Conservation (phyloP, 768 basidiomycete genomes). For the Tylopilus sp. region DNA sequence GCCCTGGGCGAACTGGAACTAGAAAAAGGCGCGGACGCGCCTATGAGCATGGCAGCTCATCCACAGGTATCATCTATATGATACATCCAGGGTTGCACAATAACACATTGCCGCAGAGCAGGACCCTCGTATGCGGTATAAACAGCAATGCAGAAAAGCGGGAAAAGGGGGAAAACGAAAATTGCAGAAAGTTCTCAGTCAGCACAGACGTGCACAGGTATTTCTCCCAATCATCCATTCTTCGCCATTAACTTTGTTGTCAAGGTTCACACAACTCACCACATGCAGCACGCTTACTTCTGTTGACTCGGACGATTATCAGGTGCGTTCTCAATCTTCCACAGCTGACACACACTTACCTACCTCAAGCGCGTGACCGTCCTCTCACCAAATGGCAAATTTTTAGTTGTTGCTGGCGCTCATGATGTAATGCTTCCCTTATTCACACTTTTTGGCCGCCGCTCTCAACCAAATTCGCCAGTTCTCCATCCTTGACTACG, state of each 20-base stretch:
- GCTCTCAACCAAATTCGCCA: slow-evolving; percentile 26
- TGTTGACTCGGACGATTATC: slow-evolving; percentile 72
- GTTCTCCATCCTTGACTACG: slow-evolving; percentile 66
- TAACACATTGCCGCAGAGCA: slow-evolving; percentile 31
- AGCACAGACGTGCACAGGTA: slow-evolving; percentile 52
- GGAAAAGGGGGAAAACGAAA: slow-evolving; percentile 69
- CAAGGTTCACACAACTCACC: slow-evolving; percentile 27
- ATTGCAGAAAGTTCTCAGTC: slow-evolving; percentile 72
- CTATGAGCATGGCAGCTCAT: slow-evolving; percentile 90
- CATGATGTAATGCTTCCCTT: slow-evolving; percentile 51
- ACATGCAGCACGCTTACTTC: slow-evolving; percentile 61
- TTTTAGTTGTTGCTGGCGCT: slow-evolving; percentile 71
- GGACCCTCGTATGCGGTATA: slow-evolving; percentile 76
- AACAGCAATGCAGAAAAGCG: slow-evolving; percentile 71
- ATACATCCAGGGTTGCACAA: neutral
- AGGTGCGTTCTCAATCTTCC: slow-evolving; percentile 48
- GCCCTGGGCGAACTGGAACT: slow-evolving; percentile 70
- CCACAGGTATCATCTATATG: slow-evolving; percentile 42
- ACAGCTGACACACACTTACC: slow-evolving; percentile 1
- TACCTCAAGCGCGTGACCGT: slow-evolving; percentile 72
- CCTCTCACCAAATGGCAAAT: slow-evolving; percentile 63
- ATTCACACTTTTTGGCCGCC: slow-evolving; percentile 13
- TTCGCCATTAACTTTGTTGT: slow-evolving; percentile 8
- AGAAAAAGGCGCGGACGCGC: slow-evolving; percentile 81
- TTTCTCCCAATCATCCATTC: slow-evolving; percentile 15